Percentiles rank a stretch among this genome's conserved stretches.
Conservation (phyloP, 192 early-diverging fungal genomes). For the Thamnidium elegans region DNA sequence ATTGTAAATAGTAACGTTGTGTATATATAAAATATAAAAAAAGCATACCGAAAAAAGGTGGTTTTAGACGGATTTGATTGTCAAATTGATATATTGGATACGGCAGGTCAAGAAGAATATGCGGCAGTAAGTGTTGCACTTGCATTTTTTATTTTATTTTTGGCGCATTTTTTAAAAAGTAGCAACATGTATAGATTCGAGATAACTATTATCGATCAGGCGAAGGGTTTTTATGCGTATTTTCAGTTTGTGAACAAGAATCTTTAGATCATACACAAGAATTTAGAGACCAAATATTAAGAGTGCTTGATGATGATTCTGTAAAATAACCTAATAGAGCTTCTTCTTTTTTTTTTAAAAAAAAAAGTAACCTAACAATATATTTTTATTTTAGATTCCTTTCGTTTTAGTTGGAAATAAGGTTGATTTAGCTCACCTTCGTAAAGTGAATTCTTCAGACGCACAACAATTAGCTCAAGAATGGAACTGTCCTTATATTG, state of each 20-base stretch:
- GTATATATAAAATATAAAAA: constrained; percentile 1
- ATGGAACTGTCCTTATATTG: constrained; percentile 70
- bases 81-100: constrained; percentile 89
- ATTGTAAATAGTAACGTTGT: background rate
- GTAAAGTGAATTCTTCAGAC: constrained; percentile 60
- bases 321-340: constrained; percentile 29
- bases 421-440: constrained; percentile 55
- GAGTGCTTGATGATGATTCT: constrained; percentile 79
- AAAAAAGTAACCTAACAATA: background rate
- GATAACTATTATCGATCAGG: constrained; percentile 85
- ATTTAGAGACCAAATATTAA: constrained; percentile 82
- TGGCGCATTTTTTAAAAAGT: background rate
- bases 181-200: constrained; percentile 52
- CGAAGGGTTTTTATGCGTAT: constrained; percentile 85
- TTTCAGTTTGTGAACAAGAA: constrained; percentile 78
- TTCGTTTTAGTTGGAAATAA: constrained; percentile 86
- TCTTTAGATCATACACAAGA: constrained; percentile 79
- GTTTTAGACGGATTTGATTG: constrained; percentile 70
- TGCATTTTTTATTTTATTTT: constrained; percentile 1
- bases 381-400: constrained; percentile 47
- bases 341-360: constrained; percentile 5
- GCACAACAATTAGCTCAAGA: constrained; percentile 57
- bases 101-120: constrained; percentile 89
- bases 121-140: constrained; percentile 58
- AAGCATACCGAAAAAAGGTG: constrained; percentile 80